These are phyloP conservation scores for Musa schizocarpa DNA, from an alignment of 176 grass and related monocot species.

Conservation along the genomic window DNA sequence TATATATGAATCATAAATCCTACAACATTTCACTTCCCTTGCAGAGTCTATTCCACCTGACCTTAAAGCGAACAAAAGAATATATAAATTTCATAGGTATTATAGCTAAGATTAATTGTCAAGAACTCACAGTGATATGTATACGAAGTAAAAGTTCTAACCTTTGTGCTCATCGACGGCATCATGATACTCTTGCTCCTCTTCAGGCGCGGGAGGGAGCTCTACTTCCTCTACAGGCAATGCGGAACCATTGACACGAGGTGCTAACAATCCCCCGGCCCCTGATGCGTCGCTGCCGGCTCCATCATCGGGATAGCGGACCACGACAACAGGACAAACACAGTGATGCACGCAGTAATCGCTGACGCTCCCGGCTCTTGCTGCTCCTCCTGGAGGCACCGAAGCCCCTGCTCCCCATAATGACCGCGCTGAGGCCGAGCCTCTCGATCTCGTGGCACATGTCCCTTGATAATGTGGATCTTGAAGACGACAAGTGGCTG, in stretches of 20 bases:
- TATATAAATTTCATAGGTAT: too few relatives aligned
- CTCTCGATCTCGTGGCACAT: conserved; percentile 8
- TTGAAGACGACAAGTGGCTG: conserved; percentile 5
- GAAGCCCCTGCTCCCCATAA: conserved; percentile 5
- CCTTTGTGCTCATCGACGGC: conserved; percentile 44
- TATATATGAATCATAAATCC: too few relatives aligned
- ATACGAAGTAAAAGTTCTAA: background rate
- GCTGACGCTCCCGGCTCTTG: conserved; percentile 2
- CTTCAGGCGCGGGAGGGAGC: conserved; percentile 47
- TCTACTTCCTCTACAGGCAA: background rate
- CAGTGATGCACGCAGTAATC: background rate
- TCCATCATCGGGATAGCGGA: conserved; percentile 7
- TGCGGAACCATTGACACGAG: background rate
- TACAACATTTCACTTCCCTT: too few relatives aligned
- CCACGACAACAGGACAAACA: background rate
- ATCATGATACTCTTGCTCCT: conserved; percentile 49
- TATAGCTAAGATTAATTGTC: too few relatives aligned
- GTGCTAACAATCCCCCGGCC: background rate
- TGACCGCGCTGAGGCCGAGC: conserved; percentile 2
- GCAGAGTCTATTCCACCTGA: too few relatives aligned
- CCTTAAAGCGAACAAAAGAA: too few relatives aligned
- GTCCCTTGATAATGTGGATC: conserved; percentile 6
- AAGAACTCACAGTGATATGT: background rate
- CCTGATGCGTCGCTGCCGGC: background rate
- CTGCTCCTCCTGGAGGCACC: background rate